Evolutionary conservation across 2,329 filamentous ascomycete species (phyloP), one percentile per base, ranked within the genome.

Genomic region (Orbilia quercus): DNA sequence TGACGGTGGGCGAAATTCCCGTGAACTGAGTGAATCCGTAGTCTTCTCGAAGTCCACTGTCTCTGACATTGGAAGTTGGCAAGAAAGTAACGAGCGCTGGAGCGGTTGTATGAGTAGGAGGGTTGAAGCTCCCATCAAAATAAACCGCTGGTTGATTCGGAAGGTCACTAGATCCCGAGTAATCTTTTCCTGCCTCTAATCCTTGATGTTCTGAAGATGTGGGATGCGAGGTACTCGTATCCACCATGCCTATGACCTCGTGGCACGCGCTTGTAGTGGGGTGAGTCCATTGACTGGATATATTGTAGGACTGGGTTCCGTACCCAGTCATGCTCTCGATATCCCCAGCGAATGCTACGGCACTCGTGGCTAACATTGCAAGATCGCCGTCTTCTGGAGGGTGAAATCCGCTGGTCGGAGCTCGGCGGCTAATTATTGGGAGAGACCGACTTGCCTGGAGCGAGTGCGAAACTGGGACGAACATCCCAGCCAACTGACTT

Each of bases 31-130:
- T 25, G 36, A 58, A 71, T 1, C 12, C 36, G 22, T 51, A 54
- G 0, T 23, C 31, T 28, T 28, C 50, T 22, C 51, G 40, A 7
- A 59, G 31, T n/a, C 28, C 40, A 25, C 25, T 48, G 9, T 53
- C 20, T 36, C 69, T 48, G 31, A 73, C 42, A 25, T 62, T 73
- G 7, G 69, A 66, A 0, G 69, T 73, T 23, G 59, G 69, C n/a
- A 73, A n/a, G 1, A 62, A 31, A 6, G 51, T 42, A 7, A 48
- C 12, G 1, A 28, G 22, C 12, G 16, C 22, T 2, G 53, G 34
- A 14, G 54, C 6, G 0, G 63, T 23, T 3, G 54, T 28, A 1
- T 50, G 11, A 7, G 38, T 22, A 7, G 42, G 23, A 0, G 31
- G 34, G 1, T 20, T 18, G 31, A 48, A 58, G 11, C 14, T n/a